Evolutionary conservation across 345 rosid species (phyloP).

Genomic region (Rhodomyrtus tomentosa): DNA sequence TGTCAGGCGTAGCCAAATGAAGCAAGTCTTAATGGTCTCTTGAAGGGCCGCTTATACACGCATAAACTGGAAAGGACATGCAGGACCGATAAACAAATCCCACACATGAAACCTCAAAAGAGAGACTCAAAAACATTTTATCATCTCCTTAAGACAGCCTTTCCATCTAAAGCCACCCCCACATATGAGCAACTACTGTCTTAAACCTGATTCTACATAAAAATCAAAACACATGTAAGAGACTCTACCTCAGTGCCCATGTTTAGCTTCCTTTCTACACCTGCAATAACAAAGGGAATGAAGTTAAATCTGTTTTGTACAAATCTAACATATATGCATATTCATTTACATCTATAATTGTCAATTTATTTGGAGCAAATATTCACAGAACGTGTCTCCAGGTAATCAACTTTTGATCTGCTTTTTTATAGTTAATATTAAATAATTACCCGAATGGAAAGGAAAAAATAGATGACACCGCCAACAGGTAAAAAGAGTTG

Average conservation of each 20-base stretch:
- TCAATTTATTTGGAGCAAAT: neutral
- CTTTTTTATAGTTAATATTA: neutral
- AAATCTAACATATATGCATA: neutral
- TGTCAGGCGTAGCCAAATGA: neutral
- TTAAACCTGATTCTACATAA: neutral
- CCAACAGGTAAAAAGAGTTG: neutral
- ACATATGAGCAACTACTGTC: neutral
- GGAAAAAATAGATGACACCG: neutral
- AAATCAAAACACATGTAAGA: neutral
- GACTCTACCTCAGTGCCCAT: constrained; percentile 5
- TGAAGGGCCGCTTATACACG: neutral
- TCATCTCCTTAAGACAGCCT: neutral
- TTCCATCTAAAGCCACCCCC: neutral
- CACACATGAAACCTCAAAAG: neutral
- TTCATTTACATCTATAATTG: neutral
- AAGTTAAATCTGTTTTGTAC: neutral
- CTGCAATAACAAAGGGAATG: neutral
- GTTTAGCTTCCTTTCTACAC: constrained; percentile 2
- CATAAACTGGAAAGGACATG: neutral
- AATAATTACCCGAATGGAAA: neutral
- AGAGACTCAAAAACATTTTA: neutral
- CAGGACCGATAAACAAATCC: neutral
- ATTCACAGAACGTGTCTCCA: neutral
- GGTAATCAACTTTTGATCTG: neutral
- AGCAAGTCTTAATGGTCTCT: neutral